A percentile compares a stretch with the other conserved stretches of the same genome.
These are phyloP conservation scores for Didymella sp. DNA, from an alignment of 2,329 filamentous ascomycete genomes.

Conservation along the genomic window DNA sequence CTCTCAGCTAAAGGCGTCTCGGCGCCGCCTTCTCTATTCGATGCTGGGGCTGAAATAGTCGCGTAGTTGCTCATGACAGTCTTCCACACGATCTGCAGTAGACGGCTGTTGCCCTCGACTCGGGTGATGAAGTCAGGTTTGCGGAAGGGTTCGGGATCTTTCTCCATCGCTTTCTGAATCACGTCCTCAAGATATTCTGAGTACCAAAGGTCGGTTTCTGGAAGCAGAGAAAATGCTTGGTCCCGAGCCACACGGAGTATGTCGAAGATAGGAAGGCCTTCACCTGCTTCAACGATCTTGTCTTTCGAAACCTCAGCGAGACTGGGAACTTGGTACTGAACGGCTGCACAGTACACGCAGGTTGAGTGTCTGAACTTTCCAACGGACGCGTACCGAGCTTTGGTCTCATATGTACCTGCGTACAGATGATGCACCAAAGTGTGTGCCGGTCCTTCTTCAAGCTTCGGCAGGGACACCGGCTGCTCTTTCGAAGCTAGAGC, in stretches of 20 bases:
- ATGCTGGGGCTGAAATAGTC: not conserved
- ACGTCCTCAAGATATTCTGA: constrained; percentile 33
- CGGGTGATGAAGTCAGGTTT: constrained; percentile 34
- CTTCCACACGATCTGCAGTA: constrained; percentile 39
- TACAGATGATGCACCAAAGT: constrained; percentile 11
- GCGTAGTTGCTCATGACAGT: constrained; percentile 36
- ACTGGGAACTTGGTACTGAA: constrained; percentile 34
- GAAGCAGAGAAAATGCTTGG: not conserved
- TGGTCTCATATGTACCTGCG: not conserved
- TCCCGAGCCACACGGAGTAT: constrained; percentile 1
- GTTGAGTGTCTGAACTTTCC: constrained; percentile 25
- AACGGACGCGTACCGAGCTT: not conserved
- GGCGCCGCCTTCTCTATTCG: not conserved
- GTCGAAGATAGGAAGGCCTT: not conserved
- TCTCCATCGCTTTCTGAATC: constrained; percentile 23
- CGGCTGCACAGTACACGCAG: constrained; percentile 38
- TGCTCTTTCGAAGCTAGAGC: not conserved
- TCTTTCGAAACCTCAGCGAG: constrained; percentile 36
- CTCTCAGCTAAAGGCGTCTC: constrained; percentile 11
- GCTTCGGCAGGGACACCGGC: constrained; percentile 1
- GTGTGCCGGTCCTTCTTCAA: not conserved
- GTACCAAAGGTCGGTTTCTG: constrained; percentile 34
- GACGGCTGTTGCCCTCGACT: constrained; percentile 35
- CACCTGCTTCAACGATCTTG: constrained; percentile 16
- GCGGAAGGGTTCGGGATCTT: constrained; percentile 34